Evolutionary conservation across 208 protist genomes (phyloP), one percentile per base, ranked within the genome.

Genomic region (Wallacemonas sp.): DNA sequence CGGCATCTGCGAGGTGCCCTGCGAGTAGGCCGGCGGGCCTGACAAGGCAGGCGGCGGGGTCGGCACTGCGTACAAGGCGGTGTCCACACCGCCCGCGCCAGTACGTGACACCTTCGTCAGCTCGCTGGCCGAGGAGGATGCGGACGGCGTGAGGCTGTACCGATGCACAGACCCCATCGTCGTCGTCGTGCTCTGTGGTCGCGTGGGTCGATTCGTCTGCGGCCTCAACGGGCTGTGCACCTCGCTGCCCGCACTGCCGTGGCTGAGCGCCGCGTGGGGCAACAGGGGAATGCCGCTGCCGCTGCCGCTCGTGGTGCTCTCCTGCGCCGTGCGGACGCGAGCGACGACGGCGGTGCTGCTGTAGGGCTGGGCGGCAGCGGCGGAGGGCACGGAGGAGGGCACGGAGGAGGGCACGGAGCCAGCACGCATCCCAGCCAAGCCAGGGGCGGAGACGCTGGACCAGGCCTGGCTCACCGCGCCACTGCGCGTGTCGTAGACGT

Each of bases 401-500:
- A n/a, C n/a, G n/a, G n/a, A n/a, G n/a, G n/a, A n/a, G n/a, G n/a
- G n/a, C n/a, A n/a, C n/a, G n/a, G n/a, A n/a, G n/a, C n/a, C n/a
- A n/a, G n/a, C n/a, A n/a, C n/a, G n/a, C n/a, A n/a, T n/a, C n/a
- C n/a, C n/a, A n/a, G n/a, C n/a, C n/a, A n/a, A n/a, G n/a, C 36
- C 36, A 41, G 36, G 36, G 10, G 36, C 10, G 36, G 36, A 7
- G 36, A 41, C 7, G 7, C 36, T 41, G 36, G 36, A 41, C 36
- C n/a, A n/a, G n/a, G n/a, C n/a, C n/a, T n/a, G n/a, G n/a, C n/a
- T n/a, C n/a, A 12, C 36, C 36, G 36, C 4, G 42, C 42, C 42
- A 48, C 10, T 22, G 22, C 48, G 48, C 23, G 48, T 55, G 26
- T 55, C 48, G 48, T 55, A 55, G 22, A 55, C 48, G 48, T 55